These are phyloP conservation scores for Imleria badia DNA, from an alignment of 768 basidiomycete genomes.

Conservation along the genomic window DNA sequence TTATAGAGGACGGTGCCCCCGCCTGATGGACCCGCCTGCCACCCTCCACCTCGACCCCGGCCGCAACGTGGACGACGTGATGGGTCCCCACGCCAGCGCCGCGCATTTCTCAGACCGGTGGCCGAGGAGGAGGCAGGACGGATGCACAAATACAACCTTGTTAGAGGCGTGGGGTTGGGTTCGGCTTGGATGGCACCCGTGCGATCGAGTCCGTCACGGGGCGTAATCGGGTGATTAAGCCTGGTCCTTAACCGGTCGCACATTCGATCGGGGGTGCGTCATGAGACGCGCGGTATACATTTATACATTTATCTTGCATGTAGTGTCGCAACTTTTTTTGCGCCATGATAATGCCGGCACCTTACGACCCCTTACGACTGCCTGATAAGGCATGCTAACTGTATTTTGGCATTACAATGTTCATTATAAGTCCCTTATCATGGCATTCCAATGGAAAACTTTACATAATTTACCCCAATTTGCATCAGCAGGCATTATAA, in stretches of 20 bases:
- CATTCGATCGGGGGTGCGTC: neutral
- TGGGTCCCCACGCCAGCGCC: constrained; percentile 36
- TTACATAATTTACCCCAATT: too few relatives aligned
- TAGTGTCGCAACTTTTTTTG: too few relatives aligned
- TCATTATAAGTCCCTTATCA: too few relatives aligned
- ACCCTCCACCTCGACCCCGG: constrained; percentile 36
- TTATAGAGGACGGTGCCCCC: constrained; percentile 44
- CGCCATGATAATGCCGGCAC: too few relatives aligned
- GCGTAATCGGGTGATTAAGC: constrained; percentile 1
- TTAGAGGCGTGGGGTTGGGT: constrained; percentile 27
- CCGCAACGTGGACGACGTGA: constrained; percentile 48
- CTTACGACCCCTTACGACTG: too few relatives aligned
- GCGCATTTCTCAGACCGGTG: constrained; percentile 24
- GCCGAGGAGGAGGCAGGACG: constrained; percentile 10
- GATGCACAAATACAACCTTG: constrained; percentile 13
- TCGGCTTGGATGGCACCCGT: neutral
- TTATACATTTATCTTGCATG: too few relatives aligned
- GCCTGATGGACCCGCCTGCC: constrained; percentile 22
- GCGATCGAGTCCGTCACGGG: constrained; percentile 25
- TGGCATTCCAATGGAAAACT: too few relatives aligned
- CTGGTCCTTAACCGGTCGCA: neutral
- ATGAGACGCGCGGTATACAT: too few relatives aligned
- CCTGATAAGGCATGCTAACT: too few relatives aligned
- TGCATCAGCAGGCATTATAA: too few relatives aligned
- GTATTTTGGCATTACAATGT: too few relatives aligned